Base-by-base conservation (phyloP, 163 green algal species). In the Scenedesmus sp. region DNA sequence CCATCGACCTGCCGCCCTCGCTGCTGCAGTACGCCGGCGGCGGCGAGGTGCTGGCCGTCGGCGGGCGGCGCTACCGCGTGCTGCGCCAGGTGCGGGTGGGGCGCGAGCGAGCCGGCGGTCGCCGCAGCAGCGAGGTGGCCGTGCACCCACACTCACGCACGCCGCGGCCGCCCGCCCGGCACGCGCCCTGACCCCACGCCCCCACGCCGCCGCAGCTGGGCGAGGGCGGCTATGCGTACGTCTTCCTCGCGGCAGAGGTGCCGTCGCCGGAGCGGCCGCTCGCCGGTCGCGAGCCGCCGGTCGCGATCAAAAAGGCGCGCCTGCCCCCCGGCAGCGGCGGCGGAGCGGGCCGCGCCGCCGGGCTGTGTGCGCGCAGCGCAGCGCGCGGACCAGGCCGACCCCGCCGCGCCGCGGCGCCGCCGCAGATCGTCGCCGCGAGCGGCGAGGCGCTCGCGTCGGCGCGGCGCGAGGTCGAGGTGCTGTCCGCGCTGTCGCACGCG, bases 191-290 rank as follows among this genome's bases (percentile, higher is more conserved):
- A 1, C 17, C 48, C 17, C 33, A 31, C 33, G 15, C 6, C 5
- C 13, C 7, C 28, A 10, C 3, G 17, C 0, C 0, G 24, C 7
- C 0, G 28, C 75, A 92, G 86, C 74, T 97, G 4, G 92, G 88
- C 14, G 91, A 97, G 72, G 92, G 92, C 34, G 93, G 94, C 17
- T 98, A 97, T 57, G 91, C 88, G 7, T 94, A 94, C 60, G 93
- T 97, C 0, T 94, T 92, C 60, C 80, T 96, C 2, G 93, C 88
- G 0, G 70, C 78, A 70, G 90, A 96, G 77, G 9, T 90, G 44
- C 64, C 76, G 1, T 83, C 77, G 14, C n/a, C 60, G 13, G 63
- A 86, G 26, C 60, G 69, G 22, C 69, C 67, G 7, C 29, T 42
- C 44, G 28, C 57, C 13, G 22, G 63, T 14, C 31, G 39, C 31